These are phyloP conservation scores for Hygrophorus pudorinus DNA, from an alignment of 768 basidiomycete species.

Conservation along the genomic window DNA sequence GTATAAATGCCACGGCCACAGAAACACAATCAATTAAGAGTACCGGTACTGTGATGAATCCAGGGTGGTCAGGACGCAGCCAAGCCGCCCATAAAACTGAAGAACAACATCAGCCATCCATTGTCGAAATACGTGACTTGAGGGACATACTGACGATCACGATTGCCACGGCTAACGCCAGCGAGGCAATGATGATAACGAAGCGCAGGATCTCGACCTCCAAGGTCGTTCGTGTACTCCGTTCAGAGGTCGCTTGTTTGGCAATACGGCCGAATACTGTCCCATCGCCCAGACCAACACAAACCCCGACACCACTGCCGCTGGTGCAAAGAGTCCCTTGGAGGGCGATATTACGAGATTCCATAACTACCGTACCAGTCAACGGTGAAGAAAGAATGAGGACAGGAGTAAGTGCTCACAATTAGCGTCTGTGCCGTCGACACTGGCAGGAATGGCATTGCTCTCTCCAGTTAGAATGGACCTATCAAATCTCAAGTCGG, in stretches of 20 bases:
- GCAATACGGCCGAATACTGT: conserved; percentile 37
- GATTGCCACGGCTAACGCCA: conserved; percentile 34
- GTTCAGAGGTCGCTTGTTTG: conserved; percentile 27
- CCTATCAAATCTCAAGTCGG: conserved; percentile 52
- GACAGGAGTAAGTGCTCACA: conserved; percentile 14
- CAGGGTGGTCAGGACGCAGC: conserved; percentile 29
- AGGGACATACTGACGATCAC: conserved; percentile 38
- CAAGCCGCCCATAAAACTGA: conserved; percentile 22
- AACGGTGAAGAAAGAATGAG: conserved; percentile 7
- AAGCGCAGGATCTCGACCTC: conserved; percentile 47
- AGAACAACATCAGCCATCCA: background rate
- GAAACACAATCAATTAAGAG: conserved; percentile 51
- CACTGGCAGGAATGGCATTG: conserved; percentile 19
- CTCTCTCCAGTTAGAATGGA: conserved; percentile 60
- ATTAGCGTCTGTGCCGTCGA: conserved; percentile 26
- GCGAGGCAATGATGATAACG: conserved; percentile 37
- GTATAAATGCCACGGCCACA: conserved; percentile 29
- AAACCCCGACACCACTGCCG: conserved; percentile 37
- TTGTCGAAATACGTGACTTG: conserved; percentile 1
- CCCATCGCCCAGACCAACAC: conserved; percentile 38
- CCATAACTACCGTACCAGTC: conserved; percentile 13
- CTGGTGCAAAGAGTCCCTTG: conserved; percentile 45
- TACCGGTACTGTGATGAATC: conserved; percentile 37
- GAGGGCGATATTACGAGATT: conserved; percentile 51
- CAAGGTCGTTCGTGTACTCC: conserved; percentile 33